Base-by-base conservation (phyloP, 768 basidiomycete genomes). In the Calocera cornea region DNA sequence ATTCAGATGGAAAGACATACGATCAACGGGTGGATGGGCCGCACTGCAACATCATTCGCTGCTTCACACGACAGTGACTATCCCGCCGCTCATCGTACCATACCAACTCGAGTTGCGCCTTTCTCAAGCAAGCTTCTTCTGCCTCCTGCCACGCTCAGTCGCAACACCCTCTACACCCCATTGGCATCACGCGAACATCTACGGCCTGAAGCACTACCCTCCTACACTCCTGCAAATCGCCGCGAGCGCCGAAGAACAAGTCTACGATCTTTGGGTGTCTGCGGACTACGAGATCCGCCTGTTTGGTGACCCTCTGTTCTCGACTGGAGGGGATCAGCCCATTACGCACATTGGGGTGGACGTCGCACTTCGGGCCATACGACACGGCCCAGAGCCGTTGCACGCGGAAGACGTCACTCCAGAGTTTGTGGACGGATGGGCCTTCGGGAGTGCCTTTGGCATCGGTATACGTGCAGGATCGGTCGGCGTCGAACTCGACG, bases 171-270 rank as follows among this genome's bases (percentile, higher is more conserved):
- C 64, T 2, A 71, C 78, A 3, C 79, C 80, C 3, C 76, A 82
- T 73, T 95, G 92, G 92, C 82, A 87, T 74, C 76, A 84, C n/a
- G 92, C 91, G 36, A 91, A 95, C 73, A 86, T 95, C n/a, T 95
- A 95, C 74, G 78, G 79, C 27, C 79, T 88, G 76, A 82, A 84
- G 67, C 77, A 78, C 33, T 76, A 84, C 22, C 79, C 83, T 12
- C 79, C 80, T 17, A 83, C 82, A 67, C 67, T 77, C 36, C 80
- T 86, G 36, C 75, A 74, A 29, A 78, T 88, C 54, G 88, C 86
- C 34, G 72, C 71, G 1, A 72, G 75, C 16, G 84, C 83, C 0
- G 83, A 79, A 22, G 29, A 69, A 2, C 76, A 69, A 1, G 78
- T 73, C 19, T 93, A 90, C 71, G 82, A 87, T 65, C 72, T 94